Conservation (phyloP, 768 basidiomycete species). For the Dioszegia hungarica region DNA sequence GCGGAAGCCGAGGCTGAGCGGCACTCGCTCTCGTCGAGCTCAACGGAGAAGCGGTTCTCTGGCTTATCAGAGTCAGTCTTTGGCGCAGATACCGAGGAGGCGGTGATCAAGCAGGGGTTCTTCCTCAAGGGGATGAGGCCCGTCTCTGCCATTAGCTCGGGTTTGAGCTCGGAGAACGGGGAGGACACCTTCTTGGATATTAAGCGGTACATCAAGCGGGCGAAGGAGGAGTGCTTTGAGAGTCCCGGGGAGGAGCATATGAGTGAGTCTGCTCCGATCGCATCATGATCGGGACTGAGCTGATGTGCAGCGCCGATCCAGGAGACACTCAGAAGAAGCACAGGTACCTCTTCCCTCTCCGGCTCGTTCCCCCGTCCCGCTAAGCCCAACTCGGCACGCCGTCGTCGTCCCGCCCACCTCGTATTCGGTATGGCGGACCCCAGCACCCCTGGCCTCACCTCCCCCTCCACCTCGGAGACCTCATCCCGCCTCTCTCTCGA, state of each 20-base stretch:
- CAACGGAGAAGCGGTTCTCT: background rate
- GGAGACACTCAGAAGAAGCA: slow-evolving; percentile 1
- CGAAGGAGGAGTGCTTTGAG: slow-evolving; percentile 8
- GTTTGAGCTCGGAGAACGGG: slow-evolving; percentile 8
- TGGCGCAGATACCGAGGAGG: slow-evolving; percentile 7
- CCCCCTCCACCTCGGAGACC: slow-evolving; percentile 33
- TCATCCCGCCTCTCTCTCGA: slow-evolving; percentile 35
- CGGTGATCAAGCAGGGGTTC: slow-evolving; percentile 11
- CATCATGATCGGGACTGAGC: background rate
- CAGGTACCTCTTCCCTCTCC: background rate
- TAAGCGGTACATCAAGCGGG: slow-evolving; percentile 9
- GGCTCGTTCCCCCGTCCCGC: slow-evolving; percentile 16
- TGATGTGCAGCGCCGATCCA: background rate
- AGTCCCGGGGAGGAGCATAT: slow-evolving; percentile 24
- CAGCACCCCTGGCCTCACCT: slow-evolving; percentile 34
- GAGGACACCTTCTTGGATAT: slow-evolving; percentile 35
- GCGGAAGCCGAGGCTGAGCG: background rate
- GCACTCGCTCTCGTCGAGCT: background rate
- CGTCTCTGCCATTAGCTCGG: slow-evolving; percentile 21
- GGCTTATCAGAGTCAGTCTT: slow-evolving; percentile 22
- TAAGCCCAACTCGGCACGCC: slow-evolving; percentile 12
- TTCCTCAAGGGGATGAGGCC: slow-evolving; percentile 32
- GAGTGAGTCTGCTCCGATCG: slow-evolving; percentile 21
- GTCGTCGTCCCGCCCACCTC: slow-evolving; percentile 28
- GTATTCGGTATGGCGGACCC: slow-evolving; percentile 6